Percentiles rank a stretch among this genome's conserved stretches.
Evolutionary conservation across 2,329 filamentous ascomycete genomes (phyloP).

Genomic region (Alternaria panax): DNA sequence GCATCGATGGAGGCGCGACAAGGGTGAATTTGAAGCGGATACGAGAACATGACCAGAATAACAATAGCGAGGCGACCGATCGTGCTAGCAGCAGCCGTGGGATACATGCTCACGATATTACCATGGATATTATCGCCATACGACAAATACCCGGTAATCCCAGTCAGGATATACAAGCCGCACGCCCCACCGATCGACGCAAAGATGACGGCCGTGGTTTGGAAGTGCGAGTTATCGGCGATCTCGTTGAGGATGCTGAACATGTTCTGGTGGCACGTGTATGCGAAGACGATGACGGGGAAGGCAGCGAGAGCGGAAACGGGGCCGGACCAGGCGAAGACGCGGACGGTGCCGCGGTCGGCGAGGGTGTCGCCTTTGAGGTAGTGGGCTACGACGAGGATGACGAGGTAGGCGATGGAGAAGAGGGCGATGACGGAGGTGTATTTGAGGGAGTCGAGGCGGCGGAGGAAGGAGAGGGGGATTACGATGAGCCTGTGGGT

Average conservation of each 20-base stretch:
- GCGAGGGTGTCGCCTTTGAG: conserved; percentile 76
- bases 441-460: conserved; percentile 95
- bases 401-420: conserved; percentile 91
- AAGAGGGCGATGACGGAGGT: conserved; percentile 90
- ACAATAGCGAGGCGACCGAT: conserved; percentile 96
- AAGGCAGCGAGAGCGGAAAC: conserved; percentile 83
- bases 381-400: conserved; percentile 94
- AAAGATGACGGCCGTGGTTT: conserved; percentile 78
- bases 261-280: conserved; percentile 99
- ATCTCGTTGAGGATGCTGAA: conserved; percentile 98
- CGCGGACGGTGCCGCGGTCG: conserved; percentile 75
- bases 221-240: conserved; percentile 78
- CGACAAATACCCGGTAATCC: conserved; percentile 93
- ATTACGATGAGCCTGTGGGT: conserved; percentile 80
- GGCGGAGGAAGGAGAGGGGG: conserved; percentile 87
- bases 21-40: conserved; percentile 93
- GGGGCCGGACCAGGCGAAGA: conserved; percentile 80
- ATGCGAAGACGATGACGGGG: conserved; percentile 97
- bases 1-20: conserved; percentile 95
- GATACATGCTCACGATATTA: conserved; percentile 82
- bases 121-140: conserved; percentile 89
- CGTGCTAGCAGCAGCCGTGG: conserved; percentile 80
- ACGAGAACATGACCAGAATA: conserved; percentile 93
- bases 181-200: conserved; percentile 90
- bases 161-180: conserved; percentile 85